Base-by-base conservation (phyloP, 331 rosid genomes). In the Rhamnella rubrinervis region DNA sequence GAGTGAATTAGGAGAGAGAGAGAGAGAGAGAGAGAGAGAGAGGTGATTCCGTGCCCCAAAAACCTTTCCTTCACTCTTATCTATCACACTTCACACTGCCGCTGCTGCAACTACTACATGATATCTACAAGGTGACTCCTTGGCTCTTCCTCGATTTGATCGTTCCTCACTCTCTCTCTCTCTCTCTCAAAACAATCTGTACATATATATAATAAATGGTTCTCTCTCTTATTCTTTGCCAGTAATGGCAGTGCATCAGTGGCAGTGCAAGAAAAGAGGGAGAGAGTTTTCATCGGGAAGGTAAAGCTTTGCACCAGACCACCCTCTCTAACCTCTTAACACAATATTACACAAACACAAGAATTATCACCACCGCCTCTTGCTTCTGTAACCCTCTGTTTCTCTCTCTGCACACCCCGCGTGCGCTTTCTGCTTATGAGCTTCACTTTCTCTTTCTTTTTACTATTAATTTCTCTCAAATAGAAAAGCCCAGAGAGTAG, bases 241-340 rank as follows among this genome's bases (percentile, higher is more conserved):
- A 88, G 93, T 73, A 72, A 78, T 84, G 82, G 86, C 96, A 85
- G 96, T 63, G 82, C 74, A 72, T 82, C 89, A 88, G 85, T 83
- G 89, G 71, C 89, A 78, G 83, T 84, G 90, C 87, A 73, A 80
- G 78, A 75, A 85, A 84, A 82, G 87, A 71, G 79, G 67, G 80
- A 52, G 85, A 75, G 96, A 75, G 90, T 87, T 89, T 84, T 85
- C 89, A 87, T 92, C 69, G 97, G 97, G 92, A 89, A 92, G 96
- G 97, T 81, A 88, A 91, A 85, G 69, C 87, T 78, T 68, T 77
- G 67, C 78, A 66, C 78, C 46, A 31, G 35, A 31, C 57, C 38
- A 66, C 58, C 14, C 66, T 9, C 66, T 18, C 55, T 63, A 38
- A 38, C 20, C 38, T 51, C 74, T 7, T 7, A 20, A 20, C 35